A percentile compares a stretch with the other conserved stretches of the same genome.
Conservation (phyloP, 2,329 filamentous ascomycete genomes). For the Aspergillus sp. region DNA sequence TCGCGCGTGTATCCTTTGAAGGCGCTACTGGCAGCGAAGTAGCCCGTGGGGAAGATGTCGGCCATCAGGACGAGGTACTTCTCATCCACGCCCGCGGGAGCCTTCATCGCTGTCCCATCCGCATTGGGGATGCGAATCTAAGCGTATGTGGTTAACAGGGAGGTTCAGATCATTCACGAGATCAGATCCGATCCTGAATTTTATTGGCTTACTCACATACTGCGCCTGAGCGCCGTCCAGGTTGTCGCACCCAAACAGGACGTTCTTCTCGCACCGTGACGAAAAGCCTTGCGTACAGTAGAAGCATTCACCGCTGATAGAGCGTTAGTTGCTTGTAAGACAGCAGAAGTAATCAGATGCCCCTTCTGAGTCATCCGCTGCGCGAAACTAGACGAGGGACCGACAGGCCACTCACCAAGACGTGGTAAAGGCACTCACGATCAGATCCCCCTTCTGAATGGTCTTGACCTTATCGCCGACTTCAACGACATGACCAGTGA, state of each 20-base stretch:
- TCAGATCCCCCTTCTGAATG: conserved; percentile 70
- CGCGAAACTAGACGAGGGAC: background rate
- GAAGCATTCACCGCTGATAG: conserved; percentile 66
- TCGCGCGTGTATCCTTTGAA: conserved; percentile 62
- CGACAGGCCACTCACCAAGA: conserved; percentile 60
- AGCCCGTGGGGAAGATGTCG: conserved; percentile 85
- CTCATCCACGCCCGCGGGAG: conserved; percentile 69
- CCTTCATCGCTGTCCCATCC: conserved; percentile 75
- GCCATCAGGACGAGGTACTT: conserved; percentile 82
- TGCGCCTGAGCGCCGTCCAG: conserved; percentile 81
- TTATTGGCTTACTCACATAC: conserved; percentile 56
- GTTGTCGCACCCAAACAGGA: conserved; percentile 66
- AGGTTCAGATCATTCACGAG: background rate
- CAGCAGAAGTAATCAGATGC: background rate
- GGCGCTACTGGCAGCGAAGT: conserved; percentile 77
- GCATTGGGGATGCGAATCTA: conserved; percentile 73
- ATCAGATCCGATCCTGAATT: too few species aligned
- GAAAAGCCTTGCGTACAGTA: conserved; percentile 78
- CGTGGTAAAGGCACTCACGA: conserved; percentile 80
- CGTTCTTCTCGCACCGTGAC: conserved; percentile 69
- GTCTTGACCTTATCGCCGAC: conserved; percentile 66
- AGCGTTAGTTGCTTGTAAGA: background rate
- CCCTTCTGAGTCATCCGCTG: background rate
- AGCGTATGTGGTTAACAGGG: conserved; percentile 10
- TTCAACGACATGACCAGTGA: conserved; percentile 72